phyloP scores from a whole-genome alignment of 2,329 filamentous ascomycete genomes.

The Tympanopsis confertula region DNA sequence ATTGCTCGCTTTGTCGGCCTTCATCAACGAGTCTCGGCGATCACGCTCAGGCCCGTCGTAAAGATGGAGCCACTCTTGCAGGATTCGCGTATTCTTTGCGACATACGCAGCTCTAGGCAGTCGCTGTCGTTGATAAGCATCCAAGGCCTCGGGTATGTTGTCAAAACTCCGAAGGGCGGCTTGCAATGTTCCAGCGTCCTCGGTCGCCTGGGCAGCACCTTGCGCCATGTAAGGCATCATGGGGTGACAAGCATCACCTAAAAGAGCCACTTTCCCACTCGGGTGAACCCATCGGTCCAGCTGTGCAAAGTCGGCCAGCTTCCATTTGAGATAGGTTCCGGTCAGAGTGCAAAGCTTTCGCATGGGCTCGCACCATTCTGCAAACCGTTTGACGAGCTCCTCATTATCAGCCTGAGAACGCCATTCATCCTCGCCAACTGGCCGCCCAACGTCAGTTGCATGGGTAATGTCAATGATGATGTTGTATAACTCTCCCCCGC shows the following conservation, averaged over 20 bases:
- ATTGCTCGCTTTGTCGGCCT: neutral
- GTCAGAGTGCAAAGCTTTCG: conserved; percentile 19
- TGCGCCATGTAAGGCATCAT: conserved; percentile 36
- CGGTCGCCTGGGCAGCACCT: conserved; percentile 29
- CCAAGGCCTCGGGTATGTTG: neutral
- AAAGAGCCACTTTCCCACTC: conserved; percentile 22
- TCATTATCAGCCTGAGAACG: conserved; percentile 16
- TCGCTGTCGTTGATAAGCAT: neutral
- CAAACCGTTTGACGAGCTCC: conserved; percentile 21
- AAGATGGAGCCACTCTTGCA: neutral
- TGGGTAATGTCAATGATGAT: conserved; percentile 16
- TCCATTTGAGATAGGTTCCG: conserved; percentile 31
- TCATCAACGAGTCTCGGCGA: neutral
- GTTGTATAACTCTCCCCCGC: conserved; percentile 18
- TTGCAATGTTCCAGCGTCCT: conserved; percentile 26
- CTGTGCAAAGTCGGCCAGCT: conserved; percentile 26
- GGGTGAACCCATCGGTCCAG: conserved; percentile 27
- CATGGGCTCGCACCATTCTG: conserved; percentile 20
- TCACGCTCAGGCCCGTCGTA: neutral
- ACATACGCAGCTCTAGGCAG: neutral
- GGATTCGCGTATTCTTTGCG: neutral
- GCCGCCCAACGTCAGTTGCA: conserved; percentile 1
- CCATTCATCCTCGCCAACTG: conserved; percentile 8
- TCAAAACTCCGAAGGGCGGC: neutral
- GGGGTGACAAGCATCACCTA: conserved; percentile 31